Evolutionary conservation across 78 protist species (phyloP).

Genomic region (Trichosphaerium sp.): DNA sequence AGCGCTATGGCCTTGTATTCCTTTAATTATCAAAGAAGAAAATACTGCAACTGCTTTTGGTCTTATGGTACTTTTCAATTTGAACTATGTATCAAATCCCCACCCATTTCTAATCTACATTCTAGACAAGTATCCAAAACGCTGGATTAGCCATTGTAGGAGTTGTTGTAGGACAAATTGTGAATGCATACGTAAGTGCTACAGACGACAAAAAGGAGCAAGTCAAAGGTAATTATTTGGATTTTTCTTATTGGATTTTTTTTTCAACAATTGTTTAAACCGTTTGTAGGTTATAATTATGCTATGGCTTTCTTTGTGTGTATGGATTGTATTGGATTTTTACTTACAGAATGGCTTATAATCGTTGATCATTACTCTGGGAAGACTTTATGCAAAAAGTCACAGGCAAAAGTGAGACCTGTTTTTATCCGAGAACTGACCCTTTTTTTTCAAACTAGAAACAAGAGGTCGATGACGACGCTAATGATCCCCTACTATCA

Average conservation of each 20-base stretch:
- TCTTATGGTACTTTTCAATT: not conserved
- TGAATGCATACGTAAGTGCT: too few species aligned
- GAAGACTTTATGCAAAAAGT: not conserved
- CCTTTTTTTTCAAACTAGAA: too few species aligned
- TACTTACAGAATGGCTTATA: not conserved
- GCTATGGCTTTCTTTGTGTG: not conserved
- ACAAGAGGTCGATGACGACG: too few species aligned
- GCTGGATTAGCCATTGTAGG: not conserved
- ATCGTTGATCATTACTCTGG: not conserved
- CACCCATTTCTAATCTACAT: not conserved
- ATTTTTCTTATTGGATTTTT: too few species aligned
- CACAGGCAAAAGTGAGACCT: too few species aligned
- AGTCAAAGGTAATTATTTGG: too few species aligned
- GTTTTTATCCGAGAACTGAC: too few species aligned
- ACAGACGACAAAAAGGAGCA: too few species aligned
- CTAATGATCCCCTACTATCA: too few species aligned
- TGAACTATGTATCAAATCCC: not conserved
- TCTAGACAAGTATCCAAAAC: not conserved
- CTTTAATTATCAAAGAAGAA: not conserved
- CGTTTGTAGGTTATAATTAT: not conserved
- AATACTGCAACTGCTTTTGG: slow-evolving; percentile 1
- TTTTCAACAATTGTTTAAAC: too few species aligned
- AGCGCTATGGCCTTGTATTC: not conserved
- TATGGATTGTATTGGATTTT: not conserved
- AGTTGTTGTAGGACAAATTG: not conserved